phyloP scores from a whole-genome alignment of 225 moss, liverwort and hornwort genomes.

The Climacium dendroides region DNA sequence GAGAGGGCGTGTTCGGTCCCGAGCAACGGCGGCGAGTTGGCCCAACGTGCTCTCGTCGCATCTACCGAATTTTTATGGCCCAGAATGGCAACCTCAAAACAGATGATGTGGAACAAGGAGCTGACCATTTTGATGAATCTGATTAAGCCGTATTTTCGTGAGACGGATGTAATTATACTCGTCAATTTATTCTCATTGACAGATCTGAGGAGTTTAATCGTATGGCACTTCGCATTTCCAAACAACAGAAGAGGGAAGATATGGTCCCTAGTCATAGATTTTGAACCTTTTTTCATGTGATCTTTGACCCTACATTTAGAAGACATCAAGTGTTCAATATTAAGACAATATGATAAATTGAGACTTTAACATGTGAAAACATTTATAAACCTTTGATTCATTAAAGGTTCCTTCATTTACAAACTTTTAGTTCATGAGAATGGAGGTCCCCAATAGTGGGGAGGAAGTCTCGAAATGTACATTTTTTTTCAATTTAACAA shows the following conservation, averaged over 20 bases:
- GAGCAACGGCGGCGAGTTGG: conserved; percentile 49
- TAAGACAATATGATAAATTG: no score
- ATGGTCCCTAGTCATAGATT: background rate
- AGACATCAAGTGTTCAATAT: no score
- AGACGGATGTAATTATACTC: background rate
- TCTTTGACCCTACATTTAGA: background rate
- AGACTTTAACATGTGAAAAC: no score
- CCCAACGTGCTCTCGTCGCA: conserved; percentile 51
- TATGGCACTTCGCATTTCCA: background rate
- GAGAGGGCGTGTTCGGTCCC: conserved; percentile 42
- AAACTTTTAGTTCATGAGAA: no score
- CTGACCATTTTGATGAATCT: conserved; percentile 43
- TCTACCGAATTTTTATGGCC: conserved; percentile 80
- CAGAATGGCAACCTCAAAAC: conserved; percentile 64
- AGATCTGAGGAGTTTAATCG: background rate
- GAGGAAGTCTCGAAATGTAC: no score
- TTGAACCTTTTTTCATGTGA: background rate
- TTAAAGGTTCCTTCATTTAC: no score
- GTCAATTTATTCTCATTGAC: conserved; percentile 12
- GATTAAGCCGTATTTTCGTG: background rate
- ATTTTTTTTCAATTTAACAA: no score
- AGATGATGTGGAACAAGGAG: conserved; percentile 74
- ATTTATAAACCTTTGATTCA: no score
- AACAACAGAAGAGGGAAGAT: background rate
- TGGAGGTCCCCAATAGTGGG: no score